Evolutionary conservation across 2,329 filamentous ascomycete species (phyloP), one percentile per base, ranked within the genome.

Genomic region (Penicillium sp.): DNA sequence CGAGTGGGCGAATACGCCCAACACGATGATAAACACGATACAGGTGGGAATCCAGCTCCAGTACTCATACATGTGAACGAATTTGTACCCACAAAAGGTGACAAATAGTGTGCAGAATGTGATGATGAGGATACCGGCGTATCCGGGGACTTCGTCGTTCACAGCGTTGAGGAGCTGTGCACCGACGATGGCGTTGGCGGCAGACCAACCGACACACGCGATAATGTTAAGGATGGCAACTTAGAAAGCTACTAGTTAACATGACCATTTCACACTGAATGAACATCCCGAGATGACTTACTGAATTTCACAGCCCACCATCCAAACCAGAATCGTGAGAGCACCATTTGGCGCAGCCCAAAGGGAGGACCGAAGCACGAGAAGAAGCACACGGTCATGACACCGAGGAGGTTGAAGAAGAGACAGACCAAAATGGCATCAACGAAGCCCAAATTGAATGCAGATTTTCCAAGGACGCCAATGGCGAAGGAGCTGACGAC

Each of bases 171-270:
- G 80, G 7, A 93, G 80, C 69, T 93, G 87, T 0, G 88, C 88
- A 18, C 89, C 90, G 16, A 93, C 88, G 59, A 94, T 91, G 52
- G 84, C 82, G 67, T 94, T 93, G 61, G 91, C 86, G 0, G 86
- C 80, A 5, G 86, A 86, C 86, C 90, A 93, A 47, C 89, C 89
- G 6, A 91, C 70, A 66, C 85, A 90, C 31, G 86, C 85, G 16
- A 90, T 74, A 38, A 88, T 75, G 71, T 90, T 89, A 69, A 91
- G 85, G 63, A 87, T 72, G 50, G 87, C 87, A 67, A 90, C 83
- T 80, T 80, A 47, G 13, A 38, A 31, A 50, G 15, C 18, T 29
- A 31, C 12, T 6, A n/a, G 44, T 64, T 53, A 67, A 59, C 44
- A 42, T 21, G 3, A 18, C 42, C 10, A 31, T 37, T 41, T 13